Base-by-base conservation (phyloP, 345 rosid species). In the Iberis pinnata region DNA sequence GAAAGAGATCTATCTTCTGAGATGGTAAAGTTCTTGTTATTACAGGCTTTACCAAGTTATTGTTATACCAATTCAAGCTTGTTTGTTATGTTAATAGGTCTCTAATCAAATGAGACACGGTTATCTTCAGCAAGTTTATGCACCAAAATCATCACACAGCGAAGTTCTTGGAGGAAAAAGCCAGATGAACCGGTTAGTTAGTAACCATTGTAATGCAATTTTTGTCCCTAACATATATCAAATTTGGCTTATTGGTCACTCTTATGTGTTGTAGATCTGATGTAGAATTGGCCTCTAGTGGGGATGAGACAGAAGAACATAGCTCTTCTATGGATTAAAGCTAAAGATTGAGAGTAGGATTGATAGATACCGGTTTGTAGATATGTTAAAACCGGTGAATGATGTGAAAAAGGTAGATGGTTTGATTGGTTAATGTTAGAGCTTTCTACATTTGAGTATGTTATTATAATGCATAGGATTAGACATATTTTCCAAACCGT, bases 271-370 rank as follows among this genome's bases (percentile, higher is more conserved):
- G 20, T 57, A 80, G 90, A 61, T 72, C 80, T 60, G 66, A 63
- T 50, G 43, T 49, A 43, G 85, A 76, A 64, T 70, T 70, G 56
- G 72, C 72, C 3, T 77, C 78, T 37, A 77, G 84, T 20, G 88
- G 81, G 54, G 95, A 82, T 57, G 82, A 84, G 62, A 75, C 80
- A 33, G 84, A 75, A 38, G 90, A 76, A 51, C 71, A 78, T 8
- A n/a, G n/a, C n/a, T n/a, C n/a, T n/a, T 77, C 88, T 10, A 24
- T 63, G 64, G 88, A 74, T 41, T 70, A 63, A 71, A n/a, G n/a
- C n/a, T n/a, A n/a, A n/a, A n/a, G n/a, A n/a, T n/a, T n/a, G n/a
- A n/a, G n/a, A n/a, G n/a, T n/a, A n/a, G n/a, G n/a, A n/a, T n/a
- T n/a, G n/a, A n/a, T n/a, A n/a, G n/a, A n/a, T n/a, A n/a, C n/a